Conservation (phyloP, 345 rosid species). For the Citrus medica region DNA sequence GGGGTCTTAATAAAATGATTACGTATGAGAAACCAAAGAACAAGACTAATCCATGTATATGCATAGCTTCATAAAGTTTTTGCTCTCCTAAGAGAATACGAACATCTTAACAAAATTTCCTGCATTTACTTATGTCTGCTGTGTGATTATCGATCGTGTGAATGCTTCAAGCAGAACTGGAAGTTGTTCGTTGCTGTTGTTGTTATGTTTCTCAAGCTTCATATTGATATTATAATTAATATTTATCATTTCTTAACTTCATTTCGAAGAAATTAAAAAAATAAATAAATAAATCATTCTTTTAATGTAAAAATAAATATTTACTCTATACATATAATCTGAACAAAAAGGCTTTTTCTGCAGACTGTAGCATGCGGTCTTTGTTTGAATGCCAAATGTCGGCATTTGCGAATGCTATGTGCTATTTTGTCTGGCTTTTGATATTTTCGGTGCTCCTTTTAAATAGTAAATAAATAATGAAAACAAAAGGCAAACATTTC, state of each 20-base stretch:
- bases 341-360: not conserved
- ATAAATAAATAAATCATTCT: no score
- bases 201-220: not conserved
- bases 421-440: no score
- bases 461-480: no score
- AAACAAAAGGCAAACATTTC: no score
- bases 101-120: not conserved
- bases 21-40: not conserved
- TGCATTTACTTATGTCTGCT: not conserved
- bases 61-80: not conserved
- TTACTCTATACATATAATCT: not conserved
- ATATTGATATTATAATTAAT: no score
- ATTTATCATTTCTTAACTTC: no score
- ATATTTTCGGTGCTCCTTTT: no score
- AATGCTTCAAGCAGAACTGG: not conserved
- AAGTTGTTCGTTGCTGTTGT: not conserved
- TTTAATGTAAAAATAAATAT: no score
- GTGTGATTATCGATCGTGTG: not conserved
- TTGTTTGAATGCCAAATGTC: not conserved
- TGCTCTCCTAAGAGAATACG: not conserved
- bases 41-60: not conserved
- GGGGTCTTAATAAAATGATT: no score
- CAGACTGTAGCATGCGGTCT: not conserved
- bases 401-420: not conserved
- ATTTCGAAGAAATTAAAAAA: no score